Conservation (phyloP, 192 early-diverging fungal species). For the Thoreauomyces humboldtii region DNA sequence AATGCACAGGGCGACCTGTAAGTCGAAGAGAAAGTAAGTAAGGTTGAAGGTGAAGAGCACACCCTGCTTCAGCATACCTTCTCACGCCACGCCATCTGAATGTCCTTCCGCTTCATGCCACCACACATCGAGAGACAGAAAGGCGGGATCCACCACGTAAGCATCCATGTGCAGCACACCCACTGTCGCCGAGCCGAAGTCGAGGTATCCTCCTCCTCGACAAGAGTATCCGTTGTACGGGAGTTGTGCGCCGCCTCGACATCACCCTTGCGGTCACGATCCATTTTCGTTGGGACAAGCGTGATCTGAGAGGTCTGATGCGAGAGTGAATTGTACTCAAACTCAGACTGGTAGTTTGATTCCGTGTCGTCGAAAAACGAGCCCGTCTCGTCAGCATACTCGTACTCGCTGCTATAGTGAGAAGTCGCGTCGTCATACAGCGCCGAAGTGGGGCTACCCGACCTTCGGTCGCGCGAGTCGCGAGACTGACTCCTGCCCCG, state of each 20-base stretch:
- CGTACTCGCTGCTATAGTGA: constrained; percentile 24
- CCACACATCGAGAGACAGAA: constrained; percentile 56
- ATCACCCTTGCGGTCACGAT: not conserved
- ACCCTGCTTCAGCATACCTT: no score
- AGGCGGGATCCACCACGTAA: constrained; percentile 82
- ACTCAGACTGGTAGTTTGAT: constrained; percentile 31
- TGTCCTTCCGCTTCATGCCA: constrained; percentile 79
- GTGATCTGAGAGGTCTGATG: constrained; percentile 6
- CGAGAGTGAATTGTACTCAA: constrained; percentile 11
- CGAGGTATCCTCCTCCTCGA: constrained; percentile 32
- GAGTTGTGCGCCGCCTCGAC: not conserved
- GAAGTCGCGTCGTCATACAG: constrained; percentile 12
- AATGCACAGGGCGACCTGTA: constrained; percentile 69
- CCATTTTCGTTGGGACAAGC: not conserved
- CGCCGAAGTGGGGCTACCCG: constrained; percentile 1
- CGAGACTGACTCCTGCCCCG: constrained; percentile 8
- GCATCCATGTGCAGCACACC: constrained; percentile 75
- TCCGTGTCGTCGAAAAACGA: constrained; percentile 29
- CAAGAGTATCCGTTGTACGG: constrained; percentile 10
- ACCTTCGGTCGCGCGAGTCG: not conserved
- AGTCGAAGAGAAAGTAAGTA: no score
- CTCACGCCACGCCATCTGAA: constrained; percentile 95
- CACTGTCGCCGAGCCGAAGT: constrained; percentile 59
- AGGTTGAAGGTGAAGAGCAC: no score
- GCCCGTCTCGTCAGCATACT: constrained; percentile 16